phyloP scores from a whole-genome alignment of 2,329 filamentous ascomycete genomes.

The Alternaria infectoria region DNA sequence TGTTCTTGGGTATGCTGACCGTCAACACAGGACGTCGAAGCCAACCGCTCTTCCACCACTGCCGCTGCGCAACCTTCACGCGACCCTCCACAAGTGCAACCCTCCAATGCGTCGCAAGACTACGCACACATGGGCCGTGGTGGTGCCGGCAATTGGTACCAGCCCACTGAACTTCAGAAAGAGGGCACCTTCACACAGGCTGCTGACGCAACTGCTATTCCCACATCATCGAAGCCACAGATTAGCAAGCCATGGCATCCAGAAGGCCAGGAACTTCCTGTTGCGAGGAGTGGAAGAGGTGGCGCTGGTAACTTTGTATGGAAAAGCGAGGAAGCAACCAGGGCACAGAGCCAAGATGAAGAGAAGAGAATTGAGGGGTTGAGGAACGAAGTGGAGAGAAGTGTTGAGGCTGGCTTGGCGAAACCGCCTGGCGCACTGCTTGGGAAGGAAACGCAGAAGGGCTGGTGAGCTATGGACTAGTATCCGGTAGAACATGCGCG shows the following conservation, averaged over 20 bases:
- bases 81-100: slow-evolving; percentile 17
- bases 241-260: slow-evolving; percentile 46
- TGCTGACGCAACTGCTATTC: slow-evolving; percentile 36
- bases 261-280: slow-evolving; percentile 40
- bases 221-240: slow-evolving; percentile 32
- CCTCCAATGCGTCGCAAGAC: slow-evolving; percentile 36
- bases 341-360: slow-evolving; percentile 32
- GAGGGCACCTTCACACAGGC: slow-evolving; percentile 48
- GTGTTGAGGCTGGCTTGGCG: slow-evolving; percentile 50
- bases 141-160: slow-evolving; percentile 56
- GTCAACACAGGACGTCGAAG: slow-evolving; percentile 48
- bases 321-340: slow-evolving; percentile 44
- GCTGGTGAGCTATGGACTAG: slow-evolving; percentile 17
- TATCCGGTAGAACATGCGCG: not conserved
- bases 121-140: slow-evolving; percentile 55
- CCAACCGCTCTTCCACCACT: slow-evolving; percentile 35
- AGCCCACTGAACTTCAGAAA: slow-evolving; percentile 48
- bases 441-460: slow-evolving; percentile 40
- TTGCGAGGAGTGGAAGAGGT: slow-evolving; percentile 50
- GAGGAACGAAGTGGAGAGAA: slow-evolving; percentile 47
- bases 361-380: slow-evolving; percentile 27
- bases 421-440: slow-evolving; percentile 50
- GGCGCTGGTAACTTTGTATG: slow-evolving; percentile 58
- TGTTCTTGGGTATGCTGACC: slow-evolving; percentile 1
- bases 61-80: slow-evolving; percentile 10